These are phyloP conservation scores for Comarum palustre DNA, from an alignment of 306 rosid genomes.

Conservation along the genomic window DNA sequence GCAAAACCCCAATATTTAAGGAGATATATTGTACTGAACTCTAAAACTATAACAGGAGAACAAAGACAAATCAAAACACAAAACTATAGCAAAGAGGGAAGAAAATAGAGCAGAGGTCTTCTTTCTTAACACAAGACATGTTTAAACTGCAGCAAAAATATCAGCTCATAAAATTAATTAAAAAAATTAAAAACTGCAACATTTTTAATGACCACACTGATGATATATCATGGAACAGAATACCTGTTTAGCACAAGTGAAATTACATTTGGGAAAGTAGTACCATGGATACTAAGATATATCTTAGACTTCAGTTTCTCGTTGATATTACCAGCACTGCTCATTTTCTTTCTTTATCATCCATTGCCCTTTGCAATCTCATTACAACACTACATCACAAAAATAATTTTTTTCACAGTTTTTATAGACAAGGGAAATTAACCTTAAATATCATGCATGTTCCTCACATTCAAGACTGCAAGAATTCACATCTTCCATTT, in stretches of 20 bases:
- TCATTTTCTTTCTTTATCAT: neutral
- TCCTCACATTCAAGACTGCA: neutral
- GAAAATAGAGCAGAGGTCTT: neutral
- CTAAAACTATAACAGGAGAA: neutral
- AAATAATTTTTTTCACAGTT: neutral
- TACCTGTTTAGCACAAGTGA: neutral
- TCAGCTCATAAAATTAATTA: neutral
- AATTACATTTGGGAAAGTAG: neutral
- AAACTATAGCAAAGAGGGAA: neutral
- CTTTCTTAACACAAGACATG: neutral
- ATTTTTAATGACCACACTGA: neutral
- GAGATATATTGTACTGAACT: neutral
- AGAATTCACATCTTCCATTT: neutral
- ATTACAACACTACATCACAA: neutral
- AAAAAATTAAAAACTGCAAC: neutral
- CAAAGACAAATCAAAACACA: neutral
- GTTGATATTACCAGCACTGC: neutral
- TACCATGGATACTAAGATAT: neutral
- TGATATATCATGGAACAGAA: neutral
- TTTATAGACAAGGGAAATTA: neutral
- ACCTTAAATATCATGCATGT: neutral
- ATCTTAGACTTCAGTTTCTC: neutral
- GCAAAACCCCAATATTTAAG: neutral
- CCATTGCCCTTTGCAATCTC: neutral
- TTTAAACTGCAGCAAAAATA: neutral